A percentile compares a stretch with the other conserved stretches of the same genome.
Evolutionary conservation across 2,329 filamentous ascomycete genomes (phyloP).

Genomic region (Beauveria australis): DNA sequence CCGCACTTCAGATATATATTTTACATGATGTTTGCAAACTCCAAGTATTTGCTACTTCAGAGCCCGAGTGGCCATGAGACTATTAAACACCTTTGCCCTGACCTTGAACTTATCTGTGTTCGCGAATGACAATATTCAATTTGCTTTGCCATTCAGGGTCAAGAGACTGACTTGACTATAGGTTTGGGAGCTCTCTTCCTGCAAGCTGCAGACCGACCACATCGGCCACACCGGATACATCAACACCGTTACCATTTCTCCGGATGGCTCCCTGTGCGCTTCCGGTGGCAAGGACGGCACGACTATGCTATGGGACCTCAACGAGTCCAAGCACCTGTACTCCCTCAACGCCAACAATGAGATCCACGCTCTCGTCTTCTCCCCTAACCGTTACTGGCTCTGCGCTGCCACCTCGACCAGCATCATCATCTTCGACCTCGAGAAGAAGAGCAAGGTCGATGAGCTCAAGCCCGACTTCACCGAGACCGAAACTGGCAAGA

Average conservation of each 20-base stretch:
- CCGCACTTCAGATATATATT: neutral
- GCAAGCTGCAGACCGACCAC: slow-evolving; percentile 99
- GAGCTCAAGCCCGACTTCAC: slow-evolving; percentile 99
- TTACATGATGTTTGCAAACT: slow-evolving; percentile 83
- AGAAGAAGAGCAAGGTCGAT: slow-evolving; percentile 99
- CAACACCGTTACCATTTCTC: slow-evolving; percentile 99
- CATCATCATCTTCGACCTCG: slow-evolving; percentile 99
- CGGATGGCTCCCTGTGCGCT: slow-evolving; percentile 96
- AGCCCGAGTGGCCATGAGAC: slow-evolving; percentile 95
- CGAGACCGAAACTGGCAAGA: slow-evolving; percentile 91
- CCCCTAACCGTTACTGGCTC: slow-evolving; percentile 99
- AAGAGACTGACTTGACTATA: slow-evolving; percentile 29
- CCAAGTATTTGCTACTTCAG: slow-evolving; percentile 99
- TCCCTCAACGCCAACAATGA: slow-evolving; percentile 98
- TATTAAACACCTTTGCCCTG: slow-evolving; percentile 79
- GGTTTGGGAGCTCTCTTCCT: slow-evolving; percentile 99
- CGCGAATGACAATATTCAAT: neutral
- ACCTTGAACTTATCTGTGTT: slow-evolving; percentile 41
- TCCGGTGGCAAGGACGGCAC: slow-evolving; percentile 99
- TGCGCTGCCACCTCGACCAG: slow-evolving; percentile 94
- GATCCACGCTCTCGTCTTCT: slow-evolving; percentile 99
- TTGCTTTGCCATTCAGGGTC: neutral
- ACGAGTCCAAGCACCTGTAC: slow-evolving; percentile 99
- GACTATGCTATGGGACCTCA: slow-evolving; percentile 99
- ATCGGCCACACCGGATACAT: slow-evolving; percentile 99